Percentiles rank a stretch among this genome's conserved stretches.
These are phyloP conservation scores for Filosporella fistucella DNA, from an alignment of 495 filamentous ascomycete species.

Conservation along the genomic window DNA sequence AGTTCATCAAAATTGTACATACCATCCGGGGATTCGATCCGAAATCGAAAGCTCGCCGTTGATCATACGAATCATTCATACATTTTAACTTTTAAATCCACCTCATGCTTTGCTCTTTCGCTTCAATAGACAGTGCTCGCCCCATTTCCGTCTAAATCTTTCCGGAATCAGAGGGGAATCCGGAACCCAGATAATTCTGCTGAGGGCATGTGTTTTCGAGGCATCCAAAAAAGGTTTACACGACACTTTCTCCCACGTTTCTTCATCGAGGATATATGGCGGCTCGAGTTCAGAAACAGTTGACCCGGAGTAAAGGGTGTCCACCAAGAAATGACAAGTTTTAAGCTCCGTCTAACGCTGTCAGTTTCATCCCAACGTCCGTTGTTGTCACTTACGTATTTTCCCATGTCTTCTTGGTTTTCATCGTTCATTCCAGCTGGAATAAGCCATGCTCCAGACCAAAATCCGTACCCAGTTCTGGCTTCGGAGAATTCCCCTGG, in stretches of 20 bases:
- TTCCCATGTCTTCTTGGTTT: slow-evolving; percentile 79
- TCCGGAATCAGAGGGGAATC: slow-evolving; percentile 63
- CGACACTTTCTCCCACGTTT: slow-evolving; percentile 67
- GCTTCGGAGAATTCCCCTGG: slow-evolving; percentile 87
- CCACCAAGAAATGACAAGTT: slow-evolving; percentile 79
- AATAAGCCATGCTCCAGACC: slow-evolving; percentile 73
- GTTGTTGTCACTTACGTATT: slow-evolving; percentile 65
- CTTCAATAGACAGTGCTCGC: slow-evolving; percentile 73
- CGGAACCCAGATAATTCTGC: slow-evolving; percentile 83
- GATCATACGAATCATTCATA: slow-evolving; percentile 1
- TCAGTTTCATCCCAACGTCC: slow-evolving; percentile 4
- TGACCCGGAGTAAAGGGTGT: slow-evolving; percentile 69
- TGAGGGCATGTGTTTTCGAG: slow-evolving; percentile 62
- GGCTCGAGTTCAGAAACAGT: slow-evolving; percentile 59
- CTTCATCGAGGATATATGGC: slow-evolving; percentile 61
- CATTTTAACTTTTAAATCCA: neutral
- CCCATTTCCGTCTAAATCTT: slow-evolving; percentile 69
- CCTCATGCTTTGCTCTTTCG: slow-evolving; percentile 33
- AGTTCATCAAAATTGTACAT: no score
- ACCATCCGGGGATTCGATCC: no score
- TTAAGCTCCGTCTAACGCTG: slow-evolving; percentile 54
- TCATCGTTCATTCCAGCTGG: slow-evolving; percentile 88
- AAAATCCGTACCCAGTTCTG: slow-evolving; percentile 53
- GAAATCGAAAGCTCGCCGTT: no score
- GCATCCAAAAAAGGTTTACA: slow-evolving; percentile 82